phyloP scores from a whole-genome alignment of 345 rosid species.

The Brassica napus region Da-Ae NC_063447.1:28054001-28054500 shows the following conservation, averaged over 20 bases:
- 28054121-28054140: not conserved
- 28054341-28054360: conserved; percentile 89
- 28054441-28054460: conserved; percentile 59
- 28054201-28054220: conserved; percentile 89
- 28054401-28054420: conserved; percentile 80
- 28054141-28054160: not conserved
- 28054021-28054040: conserved; percentile 64
- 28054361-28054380: conserved; percentile 70
- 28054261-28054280: conserved; percentile 19
- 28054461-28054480: conserved; percentile 37
- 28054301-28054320: conserved; percentile 51
- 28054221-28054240: conserved; percentile 65
- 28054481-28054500: too few relatives aligned
- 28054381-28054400: conserved; percentile 85
- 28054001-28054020: conserved; percentile 94
- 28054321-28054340: conserved; percentile 62
- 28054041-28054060: conserved; percentile 92
- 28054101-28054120: conserved; percentile 63
- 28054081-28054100: conserved; percentile 62
- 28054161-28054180: conserved; percentile 58
- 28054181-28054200: conserved; percentile 62
- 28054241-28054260: conserved; percentile 62
- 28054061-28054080: conserved; percentile 76
- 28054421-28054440: conserved; percentile 78
- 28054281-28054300: conserved; percentile 15